Percentiles rank a stretch among this genome's conserved stretches.
phyloP scores from a whole-genome alignment of 257 asterid genomes.

The Solanum boliviense region DNA sequence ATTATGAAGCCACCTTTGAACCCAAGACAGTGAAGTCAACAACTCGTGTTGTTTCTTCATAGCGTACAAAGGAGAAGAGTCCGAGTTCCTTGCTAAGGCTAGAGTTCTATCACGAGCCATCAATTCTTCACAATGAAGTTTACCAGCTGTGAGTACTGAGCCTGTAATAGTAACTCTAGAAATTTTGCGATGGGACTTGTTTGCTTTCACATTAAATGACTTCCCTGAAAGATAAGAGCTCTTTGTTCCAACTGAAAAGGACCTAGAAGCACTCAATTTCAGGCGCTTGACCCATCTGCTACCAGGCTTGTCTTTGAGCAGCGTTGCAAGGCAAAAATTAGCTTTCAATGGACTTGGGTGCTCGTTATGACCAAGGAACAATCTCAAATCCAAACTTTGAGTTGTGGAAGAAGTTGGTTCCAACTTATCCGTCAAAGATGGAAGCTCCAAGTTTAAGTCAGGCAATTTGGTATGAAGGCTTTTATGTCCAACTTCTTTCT shows the following conservation, averaged over 20 bases:
- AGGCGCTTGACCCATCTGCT: constrained; percentile 75
- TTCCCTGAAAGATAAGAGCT: constrained; percentile 15
- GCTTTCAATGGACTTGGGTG: constrained; percentile 24
- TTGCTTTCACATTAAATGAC: constrained; percentile 18
- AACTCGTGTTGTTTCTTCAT: constrained; percentile 10
- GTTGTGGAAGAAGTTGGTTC: constrained; percentile 43
- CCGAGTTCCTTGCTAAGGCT: constrained; percentile 4
- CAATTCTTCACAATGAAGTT: constrained; percentile 13
- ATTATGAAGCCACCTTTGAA: constrained; percentile 50
- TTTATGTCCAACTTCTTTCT: constrained; percentile 7
- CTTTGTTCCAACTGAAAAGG: constrained; percentile 27
- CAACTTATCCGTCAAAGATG: constrained; percentile 17
- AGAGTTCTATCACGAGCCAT: constrained; percentile 5
- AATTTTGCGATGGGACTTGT: constrained; percentile 4
- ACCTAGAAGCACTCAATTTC: constrained; percentile 28
- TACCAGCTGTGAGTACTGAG: constrained; percentile 13
- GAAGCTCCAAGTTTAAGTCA: constrained; percentile 41
- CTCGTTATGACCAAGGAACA: constrained; percentile 31
- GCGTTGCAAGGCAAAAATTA: background rate
- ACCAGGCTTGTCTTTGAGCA: constrained; percentile 28
- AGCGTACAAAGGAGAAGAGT: background rate
- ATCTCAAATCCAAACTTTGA: constrained; percentile 62
- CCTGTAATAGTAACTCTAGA: constrained; percentile 3
- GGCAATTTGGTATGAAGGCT: constrained; percentile 11
- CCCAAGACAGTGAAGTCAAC: constrained; percentile 52